Base-by-base conservation (phyloP, 768 basidiomycete species). In the Boletus speciosus region DNA sequence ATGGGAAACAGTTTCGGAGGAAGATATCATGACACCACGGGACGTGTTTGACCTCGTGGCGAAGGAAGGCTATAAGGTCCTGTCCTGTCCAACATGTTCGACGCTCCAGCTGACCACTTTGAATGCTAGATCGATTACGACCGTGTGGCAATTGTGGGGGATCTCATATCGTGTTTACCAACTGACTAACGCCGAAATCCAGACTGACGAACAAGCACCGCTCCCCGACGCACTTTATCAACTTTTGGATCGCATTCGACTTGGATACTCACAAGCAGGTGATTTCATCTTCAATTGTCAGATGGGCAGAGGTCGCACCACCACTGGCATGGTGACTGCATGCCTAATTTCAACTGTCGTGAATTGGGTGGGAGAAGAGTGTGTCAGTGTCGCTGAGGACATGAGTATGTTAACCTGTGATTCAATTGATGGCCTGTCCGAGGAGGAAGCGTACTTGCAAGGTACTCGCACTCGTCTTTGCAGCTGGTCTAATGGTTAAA, bases 161-260 rank as follows among this genome's bases (percentile, higher is more conserved):
- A 36, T 36, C 57, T 46, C 25, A 10, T 50, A 25, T 14, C 25
- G 14, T 25, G 19, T 39, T 32, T 53, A 45, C 36, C 9, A 14
- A 29, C 8, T 10, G 16, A 52, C 60, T 57, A 23, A 61, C 48
- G n/a, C 47, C 10, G 27, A 56, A 49, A 8, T 58, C n/a, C 60
- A 95, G 91, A 98, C 94, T 8, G 96, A 98, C 62, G 96, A 99
- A 67, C 95, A 96, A 74, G 93, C 95, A 0, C 96, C 96, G 1
- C 77, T 98, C 16, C 97, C 97, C 0, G 88, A 79, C 39, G 92
- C 93, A 5, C 80, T 98, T 19, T 83, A 79, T 21, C 85, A 88
- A 49, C 77, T 99, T 39, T 74, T 96, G 27, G 81, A 84, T 25
- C 83, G 94, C 34, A 81, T 98, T 6, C 79, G 80, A 67, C 64